Conservation (phyloP, 495 filamentous ascomycete genomes). For the Penicillium turbatum region DNA sequence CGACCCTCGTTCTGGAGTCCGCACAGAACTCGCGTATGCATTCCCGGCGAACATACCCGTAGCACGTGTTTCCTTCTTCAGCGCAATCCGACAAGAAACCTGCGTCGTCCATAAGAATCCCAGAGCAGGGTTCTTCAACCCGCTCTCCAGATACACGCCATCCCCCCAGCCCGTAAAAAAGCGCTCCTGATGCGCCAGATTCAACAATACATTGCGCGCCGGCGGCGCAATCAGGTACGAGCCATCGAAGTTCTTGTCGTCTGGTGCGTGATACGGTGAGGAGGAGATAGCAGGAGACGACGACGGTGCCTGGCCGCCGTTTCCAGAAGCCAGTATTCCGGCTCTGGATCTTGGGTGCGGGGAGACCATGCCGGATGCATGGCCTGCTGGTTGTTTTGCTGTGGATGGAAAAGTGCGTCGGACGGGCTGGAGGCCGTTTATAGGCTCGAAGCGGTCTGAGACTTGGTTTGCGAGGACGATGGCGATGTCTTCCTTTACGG, state of each 20-base stretch:
- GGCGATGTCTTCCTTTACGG: slow-evolving; percentile 66
- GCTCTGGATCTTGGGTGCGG: slow-evolving; percentile 18
- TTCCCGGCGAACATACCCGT: not conserved
- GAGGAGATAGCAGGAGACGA: slow-evolving; percentile 31
- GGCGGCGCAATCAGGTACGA: slow-evolving; percentile 39
- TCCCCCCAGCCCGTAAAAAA: slow-evolving; percentile 97
- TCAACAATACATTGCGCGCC: slow-evolving; percentile 48
- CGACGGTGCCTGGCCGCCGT: not conserved
- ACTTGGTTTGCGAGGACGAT: slow-evolving; percentile 95
- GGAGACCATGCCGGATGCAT: slow-evolving; percentile 18
- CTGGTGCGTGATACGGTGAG: slow-evolving; percentile 28
- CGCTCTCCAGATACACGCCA: slow-evolving; percentile 14
- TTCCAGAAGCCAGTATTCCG: not conserved
- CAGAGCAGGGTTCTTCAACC: slow-evolving; percentile 75
- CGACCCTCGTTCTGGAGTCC: not conserved
- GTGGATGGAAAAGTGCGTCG: slow-evolving; percentile 15
- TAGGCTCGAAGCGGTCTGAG: slow-evolving; percentile 69
- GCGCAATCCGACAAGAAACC: slow-evolving; percentile 72
- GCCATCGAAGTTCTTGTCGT: slow-evolving; percentile 39
- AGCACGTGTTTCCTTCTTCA: slow-evolving; percentile 54
- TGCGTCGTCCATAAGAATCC: slow-evolving; percentile 90
- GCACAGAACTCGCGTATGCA: slow-evolving; percentile 7
- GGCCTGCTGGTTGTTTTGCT: slow-evolving; percentile 14
- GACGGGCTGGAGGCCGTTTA: slow-evolving; percentile 9
- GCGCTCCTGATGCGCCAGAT: slow-evolving; percentile 81